Conservation (phyloP, 2,329 filamentous ascomycete genomes). For the Aspergillus piperis region DNA sequence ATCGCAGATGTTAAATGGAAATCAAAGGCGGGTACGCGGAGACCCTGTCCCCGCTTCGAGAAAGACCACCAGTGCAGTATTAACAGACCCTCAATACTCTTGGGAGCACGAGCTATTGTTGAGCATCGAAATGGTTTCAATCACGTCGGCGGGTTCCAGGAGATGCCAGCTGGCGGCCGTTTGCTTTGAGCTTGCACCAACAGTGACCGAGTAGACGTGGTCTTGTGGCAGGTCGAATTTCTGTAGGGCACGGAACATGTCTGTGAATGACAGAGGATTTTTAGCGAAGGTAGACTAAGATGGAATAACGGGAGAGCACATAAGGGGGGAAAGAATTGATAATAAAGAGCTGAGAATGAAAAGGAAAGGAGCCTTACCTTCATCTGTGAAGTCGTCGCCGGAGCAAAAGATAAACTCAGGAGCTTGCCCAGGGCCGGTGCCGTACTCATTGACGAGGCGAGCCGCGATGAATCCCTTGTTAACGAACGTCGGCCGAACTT, state of each 20-base stretch:
- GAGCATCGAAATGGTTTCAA: conserved; percentile 63
- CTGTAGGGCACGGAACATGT: conserved; percentile 80
- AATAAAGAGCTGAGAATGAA: neutral
- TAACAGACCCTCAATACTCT: conserved; percentile 25
- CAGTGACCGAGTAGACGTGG: conserved; percentile 85
- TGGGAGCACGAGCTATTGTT: conserved; percentile 46
- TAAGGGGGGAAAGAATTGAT: neutral
- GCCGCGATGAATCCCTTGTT: conserved; percentile 97
- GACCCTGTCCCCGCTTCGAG: neutral
- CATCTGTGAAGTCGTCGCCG: conserved; percentile 95
- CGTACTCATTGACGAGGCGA: conserved; percentile 75
- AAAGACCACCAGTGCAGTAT: neutral
- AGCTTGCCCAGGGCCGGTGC: conserved; percentile 53
- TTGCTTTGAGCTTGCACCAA: conserved; percentile 88
- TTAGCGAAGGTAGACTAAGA: conserved; percentile 4
- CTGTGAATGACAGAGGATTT: conserved; percentile 36
- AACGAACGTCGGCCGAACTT: conserved; percentile 94
- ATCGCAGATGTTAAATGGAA: neutral
- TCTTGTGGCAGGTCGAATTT: conserved; percentile 58
- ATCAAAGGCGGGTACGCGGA: neutral
- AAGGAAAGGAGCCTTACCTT: conserved; percentile 63
- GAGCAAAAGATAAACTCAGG: conserved; percentile 87
- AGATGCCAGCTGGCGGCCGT: conserved; percentile 90
- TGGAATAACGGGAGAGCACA: neutral
- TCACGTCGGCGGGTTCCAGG: conserved; percentile 83